Conservation (phyloP, 495 filamentous ascomycete species). For the Hypoxylon intermedium region DNA sequence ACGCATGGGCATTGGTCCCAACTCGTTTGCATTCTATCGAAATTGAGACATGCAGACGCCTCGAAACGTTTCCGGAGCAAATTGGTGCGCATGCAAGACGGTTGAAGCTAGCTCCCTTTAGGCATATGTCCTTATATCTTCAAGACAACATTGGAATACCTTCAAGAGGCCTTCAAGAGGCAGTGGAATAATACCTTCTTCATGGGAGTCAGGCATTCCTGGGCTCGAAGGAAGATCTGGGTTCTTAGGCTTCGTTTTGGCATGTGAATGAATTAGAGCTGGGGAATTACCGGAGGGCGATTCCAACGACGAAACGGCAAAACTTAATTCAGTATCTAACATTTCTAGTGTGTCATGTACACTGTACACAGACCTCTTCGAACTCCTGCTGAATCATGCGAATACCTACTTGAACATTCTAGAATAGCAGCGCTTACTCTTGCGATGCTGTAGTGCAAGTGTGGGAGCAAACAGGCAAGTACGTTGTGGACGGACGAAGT, state of each 20-base stretch:
- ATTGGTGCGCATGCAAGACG: neutral
- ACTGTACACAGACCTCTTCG: too few relatives aligned
- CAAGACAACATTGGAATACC: neutral
- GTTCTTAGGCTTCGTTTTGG: neutral
- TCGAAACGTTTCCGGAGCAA: conserved; percentile 30
- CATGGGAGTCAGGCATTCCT: neutral
- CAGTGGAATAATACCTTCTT: too few relatives aligned
- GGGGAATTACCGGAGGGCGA: too few relatives aligned
- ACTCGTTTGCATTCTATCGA: conserved; percentile 8
- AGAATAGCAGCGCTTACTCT: conserved; percentile 1
- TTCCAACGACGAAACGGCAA: too few relatives aligned
- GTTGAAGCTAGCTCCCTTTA: neutral
- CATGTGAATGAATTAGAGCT: neutral
- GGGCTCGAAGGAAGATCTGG: neutral
- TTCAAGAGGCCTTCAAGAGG: too few relatives aligned
- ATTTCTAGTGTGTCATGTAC: too few relatives aligned
- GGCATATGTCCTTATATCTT: neutral
- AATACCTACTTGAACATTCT: conserved; percentile 21
- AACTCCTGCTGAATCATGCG: too few relatives aligned
- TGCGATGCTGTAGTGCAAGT: neutral
- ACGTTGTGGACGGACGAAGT: conserved; percentile 11
- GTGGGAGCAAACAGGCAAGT: neutral
- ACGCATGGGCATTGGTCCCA: neutral
- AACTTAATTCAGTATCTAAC: too few relatives aligned
- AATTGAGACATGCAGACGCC: conserved; percentile 22